Base-by-base conservation (phyloP, 106 monocot genomes). In the Posidonia australis region DNA sequence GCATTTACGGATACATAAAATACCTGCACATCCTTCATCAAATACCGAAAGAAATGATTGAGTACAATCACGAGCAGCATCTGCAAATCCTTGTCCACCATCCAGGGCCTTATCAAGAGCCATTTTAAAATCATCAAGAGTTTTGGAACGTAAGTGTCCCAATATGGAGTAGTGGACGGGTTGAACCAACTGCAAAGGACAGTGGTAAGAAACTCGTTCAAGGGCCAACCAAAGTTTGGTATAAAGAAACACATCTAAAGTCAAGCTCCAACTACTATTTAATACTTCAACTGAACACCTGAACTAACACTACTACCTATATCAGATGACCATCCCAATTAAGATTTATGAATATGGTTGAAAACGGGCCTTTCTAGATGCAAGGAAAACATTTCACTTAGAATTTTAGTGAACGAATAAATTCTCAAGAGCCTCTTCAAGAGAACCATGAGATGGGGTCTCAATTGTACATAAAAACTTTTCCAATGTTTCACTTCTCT, bases 11-110 rank as follows among this genome's bases (percentile, higher is more conserved):
- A 20, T 55, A 10, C 43, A 22, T 21, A 22, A 46, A 25, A 53
- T 87, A 96, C 90, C 90, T 79, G 82, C 78, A 73, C 78, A 90
- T 61, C 82, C 78, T 65, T 90, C 81, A 67, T 87, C 82, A 70
- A 96, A 96, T 58, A 56, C 65, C 58, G 72, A 78, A 70, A 90
- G 54, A 73, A 77, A 90, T 26, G 27, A 59, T 56, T 80, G 44
- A 57, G 71, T 77, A 70, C 77, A 87, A 76, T 81, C 70, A 73
- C 61, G 80, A 47, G 84, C 64, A 63, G 96, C 82, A 76, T 27
- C 65, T 47, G 96, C 87, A 87, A 90, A 96, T 27, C 82, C 87
- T 72, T 87, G 78, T 54, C 92, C 92, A 53, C 58, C 72, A 69
- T 74, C 74, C 62, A 96, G 57, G 20, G 84, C 68, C 60, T 85